phyloP scores from a whole-genome alignment of 139 green algal species.

The Marvania coccoides region DNA sequence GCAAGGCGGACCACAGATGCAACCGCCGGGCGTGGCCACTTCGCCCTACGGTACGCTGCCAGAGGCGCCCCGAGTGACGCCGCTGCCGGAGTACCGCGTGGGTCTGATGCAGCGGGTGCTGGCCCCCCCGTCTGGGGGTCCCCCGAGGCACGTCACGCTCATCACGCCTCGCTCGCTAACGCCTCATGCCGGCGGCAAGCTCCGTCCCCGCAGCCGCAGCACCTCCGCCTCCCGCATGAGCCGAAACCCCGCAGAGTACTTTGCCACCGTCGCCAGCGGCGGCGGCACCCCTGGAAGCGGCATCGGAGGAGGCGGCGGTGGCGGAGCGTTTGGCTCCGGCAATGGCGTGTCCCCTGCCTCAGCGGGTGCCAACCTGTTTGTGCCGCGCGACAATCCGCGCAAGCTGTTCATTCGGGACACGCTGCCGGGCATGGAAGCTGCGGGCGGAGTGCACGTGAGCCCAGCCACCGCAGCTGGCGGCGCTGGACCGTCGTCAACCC shows the following conservation, averaged over 20 bases:
- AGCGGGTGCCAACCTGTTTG: slow-evolving; percentile 35
- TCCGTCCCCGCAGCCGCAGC: slow-evolving; percentile 24
- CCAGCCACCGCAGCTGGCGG: background rate
- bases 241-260: slow-evolving; percentile 14
- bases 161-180: slow-evolving; percentile 53
- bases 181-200: slow-evolving; percentile 37
- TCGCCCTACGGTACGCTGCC: slow-evolving; percentile 40
- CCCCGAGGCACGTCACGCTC: slow-evolving; percentile 16
- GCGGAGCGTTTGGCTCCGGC: background rate
- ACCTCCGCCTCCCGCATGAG: slow-evolving; percentile 16
- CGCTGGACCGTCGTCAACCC: too few species aligned
- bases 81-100: slow-evolving; percentile 28
- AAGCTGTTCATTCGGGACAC: slow-evolving; percentile 70
- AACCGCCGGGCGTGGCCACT: slow-evolving; percentile 6
- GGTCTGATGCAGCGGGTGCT: slow-evolving; percentile 56
- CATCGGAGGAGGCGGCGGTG: background rate
- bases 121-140: slow-evolving; percentile 10
- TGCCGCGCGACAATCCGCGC: slow-evolving; percentile 68
- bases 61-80: slow-evolving; percentile 19
- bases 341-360: background rate
- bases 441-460: background rate
- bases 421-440: slow-evolving; percentile 42
- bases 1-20: slow-evolving; percentile 17
- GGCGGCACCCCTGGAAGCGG: background rate
- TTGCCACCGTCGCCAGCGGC: background rate